These are phyloP conservation scores for Wilcoxina mikolae DNA, from an alignment of 495 filamentous ascomycete species.

Conservation along the genomic window DNA sequence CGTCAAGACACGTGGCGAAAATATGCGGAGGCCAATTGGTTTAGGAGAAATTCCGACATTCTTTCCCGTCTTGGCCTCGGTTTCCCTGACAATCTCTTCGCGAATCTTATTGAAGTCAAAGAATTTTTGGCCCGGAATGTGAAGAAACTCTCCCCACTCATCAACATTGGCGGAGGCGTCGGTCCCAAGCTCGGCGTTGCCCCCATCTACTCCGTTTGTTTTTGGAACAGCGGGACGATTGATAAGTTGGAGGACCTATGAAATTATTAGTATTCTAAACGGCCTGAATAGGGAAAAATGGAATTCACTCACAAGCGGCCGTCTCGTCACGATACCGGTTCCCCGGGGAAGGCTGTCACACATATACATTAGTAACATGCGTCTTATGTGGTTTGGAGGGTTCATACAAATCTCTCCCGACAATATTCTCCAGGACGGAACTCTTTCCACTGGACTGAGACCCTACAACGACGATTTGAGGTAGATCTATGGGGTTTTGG, in stretches of 20 bases:
- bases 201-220: slow-evolving; percentile 63
- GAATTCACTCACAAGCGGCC: slow-evolving; percentile 51
- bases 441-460: slow-evolving; percentile 99
- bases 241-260: slow-evolving; percentile 74
- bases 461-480: slow-evolving; percentile 96
- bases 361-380: slow-evolving; percentile 8
- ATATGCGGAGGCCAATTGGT: slow-evolving; percentile 94
- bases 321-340: slow-evolving; percentile 90
- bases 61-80: slow-evolving; percentile 84
- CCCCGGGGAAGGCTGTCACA: slow-evolving; percentile 74
- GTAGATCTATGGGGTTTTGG: slow-evolving; percentile 96
- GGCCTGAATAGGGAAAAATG: too few relatives aligned
- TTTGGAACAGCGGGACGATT: slow-evolving; percentile 51
- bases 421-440: slow-evolving; percentile 99
- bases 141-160: slow-evolving; percentile 98
- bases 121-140: slow-evolving; percentile 97
- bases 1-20: slow-evolving; percentile 95
- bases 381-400: slow-evolving; percentile 8
- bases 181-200: slow-evolving; percentile 42
- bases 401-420: slow-evolving; percentile 91
- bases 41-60: slow-evolving; percentile 94
- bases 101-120: slow-evolving; percentile 98
- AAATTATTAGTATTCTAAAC: neutral
- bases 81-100: slow-evolving; percentile 95
- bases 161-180: slow-evolving; percentile 82